phyloP scores from a whole-genome alignment of 148 eudicot genomes.

The Arctostaphylos glauca region DNA sequence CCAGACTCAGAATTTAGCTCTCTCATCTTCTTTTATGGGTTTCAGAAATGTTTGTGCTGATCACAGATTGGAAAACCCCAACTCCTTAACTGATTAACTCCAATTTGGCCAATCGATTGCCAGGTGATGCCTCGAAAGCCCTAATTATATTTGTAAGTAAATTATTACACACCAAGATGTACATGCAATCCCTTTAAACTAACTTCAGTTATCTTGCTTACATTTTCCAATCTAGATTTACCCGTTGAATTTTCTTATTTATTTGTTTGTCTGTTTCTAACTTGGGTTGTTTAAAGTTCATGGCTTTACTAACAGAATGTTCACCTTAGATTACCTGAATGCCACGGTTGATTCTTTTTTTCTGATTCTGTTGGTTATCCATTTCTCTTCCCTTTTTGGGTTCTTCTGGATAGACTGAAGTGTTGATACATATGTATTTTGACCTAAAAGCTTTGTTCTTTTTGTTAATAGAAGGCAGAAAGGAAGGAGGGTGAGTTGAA shows the following conservation, averaged over 20 bases:
- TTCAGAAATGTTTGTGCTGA: background rate
- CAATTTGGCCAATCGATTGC: background rate
- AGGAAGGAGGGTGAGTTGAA: background rate
- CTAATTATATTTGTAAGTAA: background rate
- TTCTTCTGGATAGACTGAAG: background rate
- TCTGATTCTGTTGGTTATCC: background rate
- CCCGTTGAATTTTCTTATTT: background rate
- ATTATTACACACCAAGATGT: background rate
- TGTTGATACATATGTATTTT: background rate
- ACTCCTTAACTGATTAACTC: background rate
- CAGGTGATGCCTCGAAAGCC: constrained; percentile 14
- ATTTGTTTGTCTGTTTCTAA: background rate
- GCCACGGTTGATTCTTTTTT: background rate
- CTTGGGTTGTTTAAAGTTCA: background rate
- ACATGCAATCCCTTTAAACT: background rate
- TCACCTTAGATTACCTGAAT: background rate
- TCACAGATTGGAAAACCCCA: background rate
- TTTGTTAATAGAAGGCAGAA: background rate
- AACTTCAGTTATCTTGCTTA: background rate
- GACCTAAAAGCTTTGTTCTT: background rate
- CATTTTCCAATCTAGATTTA: background rate
- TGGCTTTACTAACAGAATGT: background rate
- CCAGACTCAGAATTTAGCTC: background rate
- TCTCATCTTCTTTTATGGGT: background rate
- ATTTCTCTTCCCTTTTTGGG: background rate